Evolutionary conservation across 2,329 filamentous ascomycete species (phyloP).

Genomic region (Aspergillus aculeatus): DNA sequence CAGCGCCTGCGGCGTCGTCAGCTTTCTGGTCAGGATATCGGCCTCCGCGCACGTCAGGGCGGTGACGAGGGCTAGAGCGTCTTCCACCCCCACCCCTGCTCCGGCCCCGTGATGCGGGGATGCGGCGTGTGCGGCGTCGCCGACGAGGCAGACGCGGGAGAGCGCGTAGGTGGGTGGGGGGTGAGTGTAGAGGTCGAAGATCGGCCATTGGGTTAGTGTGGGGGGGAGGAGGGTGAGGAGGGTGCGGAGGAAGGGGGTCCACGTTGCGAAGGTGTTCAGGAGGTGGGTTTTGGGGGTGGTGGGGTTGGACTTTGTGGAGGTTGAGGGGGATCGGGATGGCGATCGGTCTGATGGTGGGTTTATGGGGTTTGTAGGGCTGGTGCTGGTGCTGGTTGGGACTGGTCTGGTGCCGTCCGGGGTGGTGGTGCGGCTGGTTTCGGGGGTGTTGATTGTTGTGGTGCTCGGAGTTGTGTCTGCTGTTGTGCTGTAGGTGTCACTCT

Average conservation of each 20-base stretch:
- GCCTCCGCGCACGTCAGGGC: conserved; percentile 9
- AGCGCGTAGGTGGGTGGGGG: conserved; percentile 46
- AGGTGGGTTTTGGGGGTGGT: conserved; percentile 9
- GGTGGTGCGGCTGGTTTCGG: not conserved
- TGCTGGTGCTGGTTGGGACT: not conserved
- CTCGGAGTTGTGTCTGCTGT: too few species aligned
- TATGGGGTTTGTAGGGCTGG: too few species aligned
- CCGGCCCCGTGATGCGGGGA: conserved; percentile 29
- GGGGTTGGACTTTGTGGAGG: not conserved
- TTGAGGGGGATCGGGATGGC: too few species aligned
- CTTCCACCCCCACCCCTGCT: conserved; percentile 27
- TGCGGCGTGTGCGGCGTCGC: conserved; percentile 30
- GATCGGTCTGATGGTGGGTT: not conserved
- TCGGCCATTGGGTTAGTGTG: conserved; percentile 53
- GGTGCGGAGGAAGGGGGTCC: conserved; percentile 47
- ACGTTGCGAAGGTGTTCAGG: conserved; percentile 4
- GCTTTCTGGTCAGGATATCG: not conserved
- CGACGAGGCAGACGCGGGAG: conserved; percentile 19
- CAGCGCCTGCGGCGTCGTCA: not conserved
- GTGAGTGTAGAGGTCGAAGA: conserved; percentile 51
- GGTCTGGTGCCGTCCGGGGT: not conserved
- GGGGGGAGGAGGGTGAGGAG: conserved; percentile 43
- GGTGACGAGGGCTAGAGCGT: conserved; percentile 21
- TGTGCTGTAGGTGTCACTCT: too few species aligned
- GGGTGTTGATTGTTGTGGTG: not conserved